Conservation (phyloP, 176 grass and related monocot species). For the Rhynchospora breviuscula region DNA sequence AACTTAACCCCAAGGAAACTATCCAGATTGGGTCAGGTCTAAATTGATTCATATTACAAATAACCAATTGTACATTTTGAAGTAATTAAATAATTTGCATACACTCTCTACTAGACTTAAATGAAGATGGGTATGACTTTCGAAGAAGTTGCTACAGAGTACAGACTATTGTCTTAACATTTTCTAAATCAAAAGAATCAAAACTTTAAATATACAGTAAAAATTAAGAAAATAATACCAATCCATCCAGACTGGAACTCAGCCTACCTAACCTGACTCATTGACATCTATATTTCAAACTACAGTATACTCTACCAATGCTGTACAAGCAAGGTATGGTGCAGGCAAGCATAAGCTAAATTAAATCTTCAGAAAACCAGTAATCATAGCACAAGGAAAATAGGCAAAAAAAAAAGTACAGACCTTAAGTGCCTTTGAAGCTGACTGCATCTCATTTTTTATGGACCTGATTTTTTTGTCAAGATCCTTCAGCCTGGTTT, state of each 20-base stretch:
- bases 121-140: neutral
- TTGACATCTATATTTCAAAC: neutral
- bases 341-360: neutral
- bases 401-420: conserved; percentile 13
- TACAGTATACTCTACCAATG: neutral
- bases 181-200: neutral
- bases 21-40: neutral
- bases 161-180: too few species aligned
- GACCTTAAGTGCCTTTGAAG: conserved; percentile 89
- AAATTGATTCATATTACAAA: too few species aligned
- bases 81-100: too few species aligned
- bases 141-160: neutral
- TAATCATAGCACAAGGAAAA: neutral
- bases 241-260: neutral
- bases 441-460: conserved; percentile 84
- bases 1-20: neutral
- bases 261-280: neutral
- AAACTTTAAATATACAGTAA: neutral
- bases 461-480: conserved; percentile 75
- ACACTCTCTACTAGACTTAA: neutral
- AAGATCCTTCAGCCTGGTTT: conserved; percentile 75
- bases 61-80: too few species aligned
- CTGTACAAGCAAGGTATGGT: neutral
- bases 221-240: neutral
- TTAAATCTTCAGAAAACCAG: neutral